Conservation (phyloP, 2,329 filamentous ascomycete genomes). For the Colletotrichum brevisporum region DNA sequence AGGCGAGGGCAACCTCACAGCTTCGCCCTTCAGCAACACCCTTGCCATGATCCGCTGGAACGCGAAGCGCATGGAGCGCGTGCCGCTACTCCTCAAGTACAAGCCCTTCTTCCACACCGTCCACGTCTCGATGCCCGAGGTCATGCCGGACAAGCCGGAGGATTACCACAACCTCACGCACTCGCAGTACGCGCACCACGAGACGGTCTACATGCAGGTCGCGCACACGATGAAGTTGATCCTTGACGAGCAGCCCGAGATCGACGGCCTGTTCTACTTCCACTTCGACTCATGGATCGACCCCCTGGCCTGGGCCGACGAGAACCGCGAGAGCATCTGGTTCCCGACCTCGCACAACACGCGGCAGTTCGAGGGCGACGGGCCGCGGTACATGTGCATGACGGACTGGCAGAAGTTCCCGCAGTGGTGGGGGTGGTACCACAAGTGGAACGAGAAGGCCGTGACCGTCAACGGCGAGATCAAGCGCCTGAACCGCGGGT, state of each 20-base stretch:
- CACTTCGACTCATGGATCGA: constrained; percentile 53
- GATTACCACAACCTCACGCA: constrained; percentile 46
- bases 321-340: constrained; percentile 47
- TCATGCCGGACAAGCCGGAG: constrained; percentile 36
- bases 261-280: constrained; percentile 48
- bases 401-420: constrained; percentile 40
- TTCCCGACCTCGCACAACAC: constrained; percentile 43
- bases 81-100: constrained; percentile 47
- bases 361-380: constrained; percentile 32
- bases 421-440: constrained; percentile 43
- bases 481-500: constrained; percentile 22
- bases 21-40: constrained; percentile 48
- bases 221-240: constrained; percentile 49
- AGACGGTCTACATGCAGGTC: constrained; percentile 44
- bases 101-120: constrained; percentile 49
- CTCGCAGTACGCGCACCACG: constrained; percentile 44
- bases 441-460: constrained; percentile 36
- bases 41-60: constrained; percentile 49
- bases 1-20: constrained; percentile 33
- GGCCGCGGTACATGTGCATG: constrained; percentile 44
- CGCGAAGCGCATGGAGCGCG: constrained; percentile 44
- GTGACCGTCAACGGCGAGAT: constrained; percentile 39
- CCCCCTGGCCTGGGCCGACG: constrained; percentile 45
- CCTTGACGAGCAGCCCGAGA: constrained; percentile 45
- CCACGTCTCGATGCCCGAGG: constrained; percentile 46